Evolutionary conservation across 2,329 filamentous ascomycete species (phyloP), one percentile per base, ranked within the genome.

Genomic region (Xylaria sp.): DNA sequence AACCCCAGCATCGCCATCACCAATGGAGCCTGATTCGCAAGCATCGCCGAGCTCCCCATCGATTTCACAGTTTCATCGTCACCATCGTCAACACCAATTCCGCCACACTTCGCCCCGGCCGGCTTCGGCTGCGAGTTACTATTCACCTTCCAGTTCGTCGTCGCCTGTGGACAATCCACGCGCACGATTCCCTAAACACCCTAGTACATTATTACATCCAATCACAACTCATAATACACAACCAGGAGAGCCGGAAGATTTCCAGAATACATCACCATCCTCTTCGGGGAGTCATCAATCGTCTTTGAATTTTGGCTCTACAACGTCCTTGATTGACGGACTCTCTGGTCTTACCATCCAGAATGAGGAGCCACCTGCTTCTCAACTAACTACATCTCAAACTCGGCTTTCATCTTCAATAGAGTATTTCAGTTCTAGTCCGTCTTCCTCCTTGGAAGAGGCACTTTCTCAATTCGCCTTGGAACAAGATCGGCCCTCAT

Each of bases 131-230:
- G 54, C 52, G 38, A 67, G 62, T 61, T 58, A 50, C 53, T 37
- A 14, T 57, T 61, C 65, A 21, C 66, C 63, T 38, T 67, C 63
- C 31, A 65, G 55, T 40, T 66, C 65, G 17, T 63, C 65, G 37
- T 56, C 60, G 4, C 59, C 59, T 50, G n/a, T 56, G 9, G 45
- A 52, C 17, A 23, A 55, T 55, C 57, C 47, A 31, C 33, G 46
- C 21, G 50, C 60, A 1, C 60, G 56, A 49, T 50, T 63, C 40
- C 46, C 53, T 46, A 60, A 42, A 45, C 54, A 53, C 9, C 23
- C 55, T 57, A 23, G 58, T 51, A 38, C 33, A 63, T 57, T 59
- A 28, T 61, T 61, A 51, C 65, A 67, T 49, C 55, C 35, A 66
- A 57, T 65, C 54, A 52, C 65, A 60, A 64, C 60, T 64, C 60